Conservation (phyloP, 768 basidiomycete species). For the Steccherinum ochraceum region DNA sequence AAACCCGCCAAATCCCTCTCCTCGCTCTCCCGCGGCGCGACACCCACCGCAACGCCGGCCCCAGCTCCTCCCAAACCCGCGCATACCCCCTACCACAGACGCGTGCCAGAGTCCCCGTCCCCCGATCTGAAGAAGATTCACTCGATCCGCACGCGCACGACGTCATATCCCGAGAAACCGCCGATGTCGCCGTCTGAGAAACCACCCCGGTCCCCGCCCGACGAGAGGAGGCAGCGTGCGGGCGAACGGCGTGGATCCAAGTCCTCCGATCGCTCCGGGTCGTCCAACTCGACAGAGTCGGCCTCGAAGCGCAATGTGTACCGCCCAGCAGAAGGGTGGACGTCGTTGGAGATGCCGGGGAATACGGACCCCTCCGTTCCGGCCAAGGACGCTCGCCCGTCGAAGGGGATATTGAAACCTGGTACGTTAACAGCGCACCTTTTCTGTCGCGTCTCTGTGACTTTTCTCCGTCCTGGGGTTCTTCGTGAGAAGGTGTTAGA, state of each 20-base stretch:
- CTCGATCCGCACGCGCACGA: background rate
- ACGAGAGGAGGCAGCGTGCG: too few relatives aligned
- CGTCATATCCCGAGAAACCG: background rate
- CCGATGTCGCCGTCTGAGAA: too few relatives aligned
- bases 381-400: background rate
- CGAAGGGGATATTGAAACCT: background rate
- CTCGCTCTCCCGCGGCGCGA: background rate
- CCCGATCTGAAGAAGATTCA: background rate
- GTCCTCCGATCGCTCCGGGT: too few relatives aligned
- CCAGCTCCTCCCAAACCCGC: background rate
- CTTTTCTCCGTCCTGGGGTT: too few relatives aligned
- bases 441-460: too few relatives aligned
- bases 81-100: background rate
- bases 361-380: background rate
- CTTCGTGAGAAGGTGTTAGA: too few relatives aligned
- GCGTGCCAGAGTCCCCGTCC: background rate
- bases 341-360: background rate
- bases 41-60: background rate
- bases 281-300: too few relatives aligned
- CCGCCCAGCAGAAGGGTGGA: too few relatives aligned
- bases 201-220: too few relatives aligned
- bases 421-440: too few relatives aligned
- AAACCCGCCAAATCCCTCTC: background rate
- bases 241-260: too few relatives aligned
- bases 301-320: too few relatives aligned